A percentile compares a stretch with the other conserved stretches of the same genome.
phyloP scores from a whole-genome alignment of 2,329 filamentous ascomycete species.

The Colletotrichum simmondsii region DNA sequence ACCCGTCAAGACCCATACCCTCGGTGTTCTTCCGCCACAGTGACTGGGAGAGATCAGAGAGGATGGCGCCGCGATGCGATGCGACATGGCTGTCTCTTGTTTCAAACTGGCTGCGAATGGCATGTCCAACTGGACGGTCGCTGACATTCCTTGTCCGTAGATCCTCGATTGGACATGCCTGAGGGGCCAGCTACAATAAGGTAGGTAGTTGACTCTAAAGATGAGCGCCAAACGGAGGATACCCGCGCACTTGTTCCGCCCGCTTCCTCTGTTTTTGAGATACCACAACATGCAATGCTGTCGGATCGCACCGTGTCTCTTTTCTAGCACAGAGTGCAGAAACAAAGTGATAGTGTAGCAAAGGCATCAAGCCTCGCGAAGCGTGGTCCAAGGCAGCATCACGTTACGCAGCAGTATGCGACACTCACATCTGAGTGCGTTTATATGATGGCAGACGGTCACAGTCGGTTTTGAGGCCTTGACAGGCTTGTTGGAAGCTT shows the following conservation, averaged over 20 bases:
- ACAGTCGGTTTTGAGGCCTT: not conserved
- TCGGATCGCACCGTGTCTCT: conserved; percentile 1
- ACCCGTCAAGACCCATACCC: conserved; percentile 17
- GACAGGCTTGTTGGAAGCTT: not conserved
- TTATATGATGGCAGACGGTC: not conserved
- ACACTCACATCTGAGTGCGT: not conserved
- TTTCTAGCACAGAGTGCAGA: conserved; percentile 1
- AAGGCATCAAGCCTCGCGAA: not conserved
- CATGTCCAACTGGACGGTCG: conserved; percentile 3
- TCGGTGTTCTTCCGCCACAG: conserved; percentile 27
- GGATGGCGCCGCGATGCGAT: conserved; percentile 25
- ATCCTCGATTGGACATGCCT: conserved; percentile 9
- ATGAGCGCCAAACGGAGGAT: not conserved
- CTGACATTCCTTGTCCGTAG: conserved; percentile 12
- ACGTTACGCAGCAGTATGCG: conserved; percentile 20
- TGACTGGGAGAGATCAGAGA: not conserved
- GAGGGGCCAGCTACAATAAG: not conserved
- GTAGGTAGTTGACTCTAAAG: not conserved
- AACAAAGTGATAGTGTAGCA: not conserved
- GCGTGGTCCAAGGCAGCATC: conserved; percentile 14
- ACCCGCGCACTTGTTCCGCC: not conserved
- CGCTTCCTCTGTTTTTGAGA: not conserved
- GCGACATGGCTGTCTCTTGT: conserved; percentile 31
- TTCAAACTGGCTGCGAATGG: conserved; percentile 25
- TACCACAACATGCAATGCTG: not conserved